Evolutionary conservation across 768 basidiomycete genomes (phyloP).

Genomic region (Suillus variegatus): DNA sequence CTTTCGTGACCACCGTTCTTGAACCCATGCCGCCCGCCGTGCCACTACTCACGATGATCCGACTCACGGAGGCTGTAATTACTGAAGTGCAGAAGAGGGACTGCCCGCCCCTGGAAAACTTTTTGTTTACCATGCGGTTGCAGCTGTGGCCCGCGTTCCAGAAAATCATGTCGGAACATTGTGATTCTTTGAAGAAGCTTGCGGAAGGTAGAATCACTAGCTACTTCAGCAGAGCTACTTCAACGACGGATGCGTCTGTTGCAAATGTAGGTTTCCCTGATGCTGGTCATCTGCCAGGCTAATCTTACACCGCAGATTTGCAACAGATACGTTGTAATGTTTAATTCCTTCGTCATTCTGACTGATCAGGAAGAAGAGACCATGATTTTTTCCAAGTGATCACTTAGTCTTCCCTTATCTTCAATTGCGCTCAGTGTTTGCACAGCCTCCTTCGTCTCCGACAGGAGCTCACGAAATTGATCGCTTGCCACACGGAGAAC

Average conservation of each 20-base stretch:
- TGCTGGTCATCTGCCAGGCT: neutral
- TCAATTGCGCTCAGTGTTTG: constrained; percentile 1
- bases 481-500: constrained; percentile 70
- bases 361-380: constrained; percentile 87
- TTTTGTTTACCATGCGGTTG: constrained; percentile 77
- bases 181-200: constrained; percentile 79
- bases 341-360: constrained; percentile 80
- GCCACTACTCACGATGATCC: constrained; percentile 87
- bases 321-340: constrained; percentile 74
- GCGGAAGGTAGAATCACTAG: constrained; percentile 69
- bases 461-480: constrained; percentile 77
- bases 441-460: constrained; percentile 80
- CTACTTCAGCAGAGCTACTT: constrained; percentile 61
- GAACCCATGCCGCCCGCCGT: constrained; percentile 75
- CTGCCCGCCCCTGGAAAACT: constrained; percentile 79
- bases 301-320: constrained; percentile 51
- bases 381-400: constrained; percentile 93
- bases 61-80: constrained; percentile 81
- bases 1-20: constrained; percentile 66
- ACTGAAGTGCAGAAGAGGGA: constrained; percentile 73
- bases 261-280: constrained; percentile 46
- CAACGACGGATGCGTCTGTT: constrained; percentile 71
- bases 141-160: constrained; percentile 95
- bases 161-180: constrained; percentile 81
- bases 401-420: neutral